Conservation (phyloP, 2,329 filamentous ascomycete genomes). For the Exserohilum turcica region DNA sequence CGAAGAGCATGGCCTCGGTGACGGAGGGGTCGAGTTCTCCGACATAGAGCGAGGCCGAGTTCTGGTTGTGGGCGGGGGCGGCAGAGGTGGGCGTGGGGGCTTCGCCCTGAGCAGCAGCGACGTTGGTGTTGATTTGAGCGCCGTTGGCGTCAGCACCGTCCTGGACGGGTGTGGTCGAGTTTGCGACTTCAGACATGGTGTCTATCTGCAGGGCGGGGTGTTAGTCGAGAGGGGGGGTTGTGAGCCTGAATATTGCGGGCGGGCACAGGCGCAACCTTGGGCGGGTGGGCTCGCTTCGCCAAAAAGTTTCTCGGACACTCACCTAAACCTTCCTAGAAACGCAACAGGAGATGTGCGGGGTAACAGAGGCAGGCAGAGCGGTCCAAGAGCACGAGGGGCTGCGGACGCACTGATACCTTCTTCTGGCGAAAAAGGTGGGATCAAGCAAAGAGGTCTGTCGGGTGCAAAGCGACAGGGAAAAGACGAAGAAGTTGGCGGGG, state of each 20-base stretch:
- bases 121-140: constrained; percentile 73
- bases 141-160: constrained; percentile 74
- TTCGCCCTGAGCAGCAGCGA: constrained; percentile 67
- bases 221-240: constrained; percentile 25
- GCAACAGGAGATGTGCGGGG: constrained; percentile 28
- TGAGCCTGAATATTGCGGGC: constrained; percentile 27
- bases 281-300: constrained; percentile 42
- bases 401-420: constrained; percentile 27
- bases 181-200: constrained; percentile 53
- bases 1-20: constrained; percentile 99
- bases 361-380: constrained; percentile 20
- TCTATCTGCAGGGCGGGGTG: constrained; percentile 25
- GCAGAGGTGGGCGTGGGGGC: constrained; percentile 73
- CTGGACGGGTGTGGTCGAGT: constrained; percentile 60
- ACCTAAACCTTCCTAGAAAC: constrained; percentile 35
- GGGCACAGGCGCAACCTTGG: constrained; percentile 34
- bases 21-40: constrained; percentile 97
- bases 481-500: constrained; percentile 30
- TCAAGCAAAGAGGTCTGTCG: constrained; percentile 30
- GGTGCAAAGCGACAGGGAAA: constrained; percentile 37
- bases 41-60: constrained; percentile 97
- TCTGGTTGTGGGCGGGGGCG: constrained; percentile 74
- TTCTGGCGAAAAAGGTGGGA: constrained; percentile 26
- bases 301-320: constrained; percentile 33
- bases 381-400: constrained; percentile 27